These are phyloP conservation scores for Cutaneotrichosporon mucoides DNA, from an alignment of 1,284 basidiomycete species.

Conservation along the genomic window DNA sequence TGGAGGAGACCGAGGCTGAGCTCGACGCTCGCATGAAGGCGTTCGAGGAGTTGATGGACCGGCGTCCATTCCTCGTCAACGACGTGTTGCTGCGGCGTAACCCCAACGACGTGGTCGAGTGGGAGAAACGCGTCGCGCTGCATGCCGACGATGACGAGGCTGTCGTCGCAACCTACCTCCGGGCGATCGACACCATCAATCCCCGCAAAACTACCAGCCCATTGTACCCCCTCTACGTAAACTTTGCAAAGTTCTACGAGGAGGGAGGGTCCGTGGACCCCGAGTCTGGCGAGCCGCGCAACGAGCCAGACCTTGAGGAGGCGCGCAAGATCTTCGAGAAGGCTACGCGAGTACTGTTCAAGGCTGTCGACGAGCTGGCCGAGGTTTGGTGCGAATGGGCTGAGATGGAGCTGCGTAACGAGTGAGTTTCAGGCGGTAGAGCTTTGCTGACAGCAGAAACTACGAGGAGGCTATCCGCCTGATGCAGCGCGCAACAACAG, in stretches of 20 bases:
- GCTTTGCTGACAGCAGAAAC: constrained; percentile 59
- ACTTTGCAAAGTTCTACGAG: constrained; percentile 97
- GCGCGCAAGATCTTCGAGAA: constrained; percentile 91
- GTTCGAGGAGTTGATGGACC: constrained; percentile 92
- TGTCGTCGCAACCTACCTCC: constrained; percentile 87
- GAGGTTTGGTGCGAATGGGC: constrained; percentile 99
- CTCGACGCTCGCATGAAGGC: constrained; percentile 85
- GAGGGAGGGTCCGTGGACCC: constrained; percentile 67
- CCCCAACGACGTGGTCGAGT: constrained; percentile 97
- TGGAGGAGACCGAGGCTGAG: constrained; percentile 73
- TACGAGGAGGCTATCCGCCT: constrained; percentile 92
- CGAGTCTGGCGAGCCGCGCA: constrained; percentile 56
- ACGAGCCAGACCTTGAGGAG: constrained; percentile 74
- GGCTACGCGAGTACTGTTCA: constrained; percentile 86
- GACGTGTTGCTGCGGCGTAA: constrained; percentile 91
- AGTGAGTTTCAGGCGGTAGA: constrained; percentile 57
- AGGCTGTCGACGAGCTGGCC: constrained; percentile 93
- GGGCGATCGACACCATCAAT: constrained; percentile 81
- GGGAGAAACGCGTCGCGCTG: constrained; percentile 96
- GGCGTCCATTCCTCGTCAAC: constrained; percentile 92
- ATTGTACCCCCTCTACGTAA: constrained; percentile 83
- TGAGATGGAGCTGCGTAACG: constrained; percentile 93
- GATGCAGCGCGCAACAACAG: constrained; percentile 90
- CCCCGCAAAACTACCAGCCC: constrained; percentile 90
- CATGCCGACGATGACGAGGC: constrained; percentile 92